These are phyloP conservation scores for Cutaneotrichosporon curvatum DNA, from an alignment of 1,284 basidiomycete genomes.

Conservation along the genomic window DNA sequence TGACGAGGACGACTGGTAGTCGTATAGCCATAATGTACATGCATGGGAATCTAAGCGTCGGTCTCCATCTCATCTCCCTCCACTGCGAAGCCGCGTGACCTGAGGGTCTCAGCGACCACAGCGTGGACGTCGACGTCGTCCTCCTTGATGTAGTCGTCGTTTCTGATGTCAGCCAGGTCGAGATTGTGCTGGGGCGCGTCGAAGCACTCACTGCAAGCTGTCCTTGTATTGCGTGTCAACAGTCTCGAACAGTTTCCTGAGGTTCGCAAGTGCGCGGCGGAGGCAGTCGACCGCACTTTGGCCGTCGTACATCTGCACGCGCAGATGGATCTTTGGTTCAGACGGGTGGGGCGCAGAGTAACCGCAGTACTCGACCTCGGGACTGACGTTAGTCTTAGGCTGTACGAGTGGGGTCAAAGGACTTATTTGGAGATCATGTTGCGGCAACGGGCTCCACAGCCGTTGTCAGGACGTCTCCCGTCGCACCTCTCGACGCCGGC, in stretches of 20 bases:
- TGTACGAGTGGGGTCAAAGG: no score
- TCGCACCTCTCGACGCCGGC: no score
- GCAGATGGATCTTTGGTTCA: constrained; percentile 88
- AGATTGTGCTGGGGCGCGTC: no score
- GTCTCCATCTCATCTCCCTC: constrained; percentile 25
- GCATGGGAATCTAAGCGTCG: constrained; percentile 6
- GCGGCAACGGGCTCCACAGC: no score
- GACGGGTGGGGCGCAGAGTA: constrained; percentile 96
- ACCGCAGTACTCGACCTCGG: constrained; percentile 98
- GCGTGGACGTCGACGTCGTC: constrained; percentile 42
- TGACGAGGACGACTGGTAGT: constrained; percentile 37
- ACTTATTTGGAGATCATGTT: no score
- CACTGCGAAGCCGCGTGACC: constrained; percentile 25
- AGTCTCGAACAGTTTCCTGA: constrained; percentile 64
- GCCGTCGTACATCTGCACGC: constrained; percentile 95
- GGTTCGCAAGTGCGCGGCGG: constrained; percentile 62
- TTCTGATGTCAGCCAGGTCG: constrained; percentile 17
- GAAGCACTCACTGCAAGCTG: constrained; percentile 53
- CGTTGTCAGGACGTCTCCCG: no score
- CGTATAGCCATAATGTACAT: constrained; percentile 1
- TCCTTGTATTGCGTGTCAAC: constrained; percentile 60
- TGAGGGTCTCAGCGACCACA: constrained; percentile 36
- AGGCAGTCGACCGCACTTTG: constrained; percentile 72
- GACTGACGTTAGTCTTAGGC: constrained; percentile 53
- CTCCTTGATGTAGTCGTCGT: constrained; percentile 37